Base-by-base conservation (phyloP, 148 eudicot species). In the Chenopodium quinoa region DNA sequence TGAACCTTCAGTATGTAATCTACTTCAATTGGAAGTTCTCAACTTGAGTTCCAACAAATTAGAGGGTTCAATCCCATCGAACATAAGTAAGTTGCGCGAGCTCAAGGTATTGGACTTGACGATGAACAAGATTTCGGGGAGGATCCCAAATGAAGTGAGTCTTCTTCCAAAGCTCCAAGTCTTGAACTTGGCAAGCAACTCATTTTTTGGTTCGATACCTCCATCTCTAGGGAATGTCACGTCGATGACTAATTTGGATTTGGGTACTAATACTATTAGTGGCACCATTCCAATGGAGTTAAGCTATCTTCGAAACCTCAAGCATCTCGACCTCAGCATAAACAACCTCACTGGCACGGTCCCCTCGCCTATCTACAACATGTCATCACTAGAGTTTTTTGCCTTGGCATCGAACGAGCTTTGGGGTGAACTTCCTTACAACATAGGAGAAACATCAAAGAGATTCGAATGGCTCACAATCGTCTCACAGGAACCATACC, bases 341-440 rank as follows among this genome's bases (percentile, higher is more conserved):
- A 91, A 91, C 76, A 77, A 82, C 58, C 86, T 89, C 67, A 85
- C 85, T 4, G 92, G 94, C 29, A 69, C 54, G 8, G 71, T 91
- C 17, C 92, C 93, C 68, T 60, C 81, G 1, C 54, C 86, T 0
- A 86, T 89, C 19, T 89, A 91, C 73, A 91, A 91, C 83, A 84
- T 91, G 91, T 86, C 94, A 34, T 85, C 90, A 7, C 75, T 91
- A 46, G 86, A 69, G 1, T 68, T 44, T 56, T 67, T 91, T 0
- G 86, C 84, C 13, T 67, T 91, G 54, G 90, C 92, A 77, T 84
- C 90, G 5, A 91, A 91, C 79, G 5, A 88, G 27, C 80, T 91
- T 65, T 75, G 75, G 80, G 93, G 94, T 56, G 81, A 82, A 9
- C 62, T 89, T 37, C 91, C 90, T 37, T 73, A 74, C 25, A 72